phyloP scores from a whole-genome alignment of 1,284 basidiomycete genomes.

The Testicularia cyperi region DNA sequence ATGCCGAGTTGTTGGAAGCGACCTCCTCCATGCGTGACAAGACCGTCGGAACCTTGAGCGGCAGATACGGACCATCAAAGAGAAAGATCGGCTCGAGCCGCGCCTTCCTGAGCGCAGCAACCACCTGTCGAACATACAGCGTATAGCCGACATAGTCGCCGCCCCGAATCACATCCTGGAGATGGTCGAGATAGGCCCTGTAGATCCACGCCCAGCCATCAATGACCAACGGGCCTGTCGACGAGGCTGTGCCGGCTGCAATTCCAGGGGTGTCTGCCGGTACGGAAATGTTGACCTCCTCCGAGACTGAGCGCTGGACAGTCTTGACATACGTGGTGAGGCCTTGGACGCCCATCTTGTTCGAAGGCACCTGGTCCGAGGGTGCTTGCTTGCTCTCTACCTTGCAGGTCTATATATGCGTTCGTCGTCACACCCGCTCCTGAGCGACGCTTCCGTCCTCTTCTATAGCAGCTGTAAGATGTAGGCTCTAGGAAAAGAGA shows the following conservation, averaged over 20 bases:
- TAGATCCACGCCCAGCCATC: conserved; percentile 53
- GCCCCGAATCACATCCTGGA: conserved; percentile 34
- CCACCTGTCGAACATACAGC: conserved; percentile 13
- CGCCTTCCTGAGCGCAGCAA: conserved; percentile 17
- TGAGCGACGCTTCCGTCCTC: too few relatives aligned
- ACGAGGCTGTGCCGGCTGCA: background rate
- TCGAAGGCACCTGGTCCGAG: too few relatives aligned
- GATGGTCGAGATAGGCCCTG: conserved; percentile 30
- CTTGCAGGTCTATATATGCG: too few relatives aligned
- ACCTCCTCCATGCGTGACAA: conserved; percentile 10
- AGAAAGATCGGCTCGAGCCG: conserved; percentile 45
- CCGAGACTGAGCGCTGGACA: conserved; percentile 21
- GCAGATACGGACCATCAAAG: conserved; percentile 47
- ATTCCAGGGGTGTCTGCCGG: background rate
- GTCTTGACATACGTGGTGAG: conserved; percentile 37
- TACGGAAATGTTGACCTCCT: conserved; percentile 21
- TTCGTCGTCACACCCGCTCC: too few relatives aligned
- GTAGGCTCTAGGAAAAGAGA: too few relatives aligned
- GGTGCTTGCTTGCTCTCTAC: too few relatives aligned
- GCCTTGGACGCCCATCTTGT: conserved; percentile 44
- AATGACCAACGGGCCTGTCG: conserved; percentile 25
- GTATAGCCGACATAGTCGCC: conserved; percentile 35
- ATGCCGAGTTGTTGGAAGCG: conserved; percentile 30
- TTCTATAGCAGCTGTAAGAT: too few relatives aligned
- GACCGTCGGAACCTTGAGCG: conserved; percentile 38